phyloP scores from a whole-genome alignment of 441 rosid species.

The Corymbia citriodora region DNA sequence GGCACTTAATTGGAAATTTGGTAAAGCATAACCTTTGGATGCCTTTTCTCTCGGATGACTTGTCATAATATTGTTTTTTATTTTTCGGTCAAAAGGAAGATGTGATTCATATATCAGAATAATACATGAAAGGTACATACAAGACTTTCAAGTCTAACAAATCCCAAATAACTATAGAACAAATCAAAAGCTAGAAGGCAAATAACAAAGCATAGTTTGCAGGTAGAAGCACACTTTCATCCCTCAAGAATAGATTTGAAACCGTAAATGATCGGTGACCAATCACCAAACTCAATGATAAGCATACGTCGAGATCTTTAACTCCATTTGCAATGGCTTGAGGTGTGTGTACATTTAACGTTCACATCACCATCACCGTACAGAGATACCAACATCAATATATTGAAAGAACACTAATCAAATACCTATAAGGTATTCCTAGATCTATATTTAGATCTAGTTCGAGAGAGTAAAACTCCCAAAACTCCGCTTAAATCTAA shows the following conservation, averaged over 20 bases:
- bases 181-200: rapidly evolving
- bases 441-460: not conserved
- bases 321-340: not conserved
- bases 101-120: not conserved
- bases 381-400: not conserved
- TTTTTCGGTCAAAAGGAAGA: no score
- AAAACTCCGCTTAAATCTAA: not conserved
- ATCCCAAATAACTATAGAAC: not conserved
- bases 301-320: not conserved
- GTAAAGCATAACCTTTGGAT: not conserved
- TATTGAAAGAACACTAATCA: no score
- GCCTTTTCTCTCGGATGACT: not conserved
- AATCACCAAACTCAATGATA: rapidly evolving
- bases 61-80: not conserved
- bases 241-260: not conserved
- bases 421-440: not conserved
- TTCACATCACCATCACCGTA: not conserved
- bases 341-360: not conserved
- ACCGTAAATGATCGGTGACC: rapidly evolving
- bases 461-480: not conserved
- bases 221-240: rapidly evolving
- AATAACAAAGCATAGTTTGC: not conserved
- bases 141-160: not conserved
- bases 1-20: not conserved
- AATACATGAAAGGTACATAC: not conserved